Base-by-base conservation (phyloP, 192 early-diverging fungal genomes). In the Podila clonocystis region DNA sequence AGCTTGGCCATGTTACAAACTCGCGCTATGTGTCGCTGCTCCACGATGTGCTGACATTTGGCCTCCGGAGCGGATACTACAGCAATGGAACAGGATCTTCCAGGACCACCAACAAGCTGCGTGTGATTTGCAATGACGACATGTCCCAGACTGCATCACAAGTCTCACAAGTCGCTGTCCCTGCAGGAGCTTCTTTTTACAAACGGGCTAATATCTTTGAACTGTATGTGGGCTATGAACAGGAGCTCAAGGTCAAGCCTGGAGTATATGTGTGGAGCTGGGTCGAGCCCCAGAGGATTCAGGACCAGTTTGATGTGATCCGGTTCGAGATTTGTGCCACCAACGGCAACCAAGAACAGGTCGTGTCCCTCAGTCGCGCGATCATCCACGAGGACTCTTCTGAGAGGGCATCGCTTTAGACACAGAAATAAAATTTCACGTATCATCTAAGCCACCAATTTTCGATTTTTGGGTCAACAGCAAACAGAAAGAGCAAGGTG, bases 11-110 rank as follows among this genome's bases (percentile, higher is more conserved):
- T 68, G 74, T 68, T 28, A 68, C 67, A 1, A 75, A 75, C 9
- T 75, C 74, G 3, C 74, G 74, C 24, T 75, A 75, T 24, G 58
- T 50, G 8, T 34, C 52, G 15, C 24, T 68, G 26, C 11, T 75
- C 20, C 82, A 83, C 33, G 82, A 83, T 58, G 74, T 77, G 3
- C 50, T 83, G 63, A 76, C 82, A 3, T 76, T 66, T 62, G 82
- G 82, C 22, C 65, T 75, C 30, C 63, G 70, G 8, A 59, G 63
- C 5, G 82, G 82, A 61, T 80, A 80, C 48, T 80, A 80, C 38
- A 58, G 70, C n/a, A 80, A 72, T 60, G 77, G 77, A 4, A 31
- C 65, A 12, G 77, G 77, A 5, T 19, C 26, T 26, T 28, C 45
- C 55, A 45, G 63, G 45, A 80, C 77, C 1, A 30, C 36, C 15